Evolutionary conservation across 495 filamentous ascomycete genomes (phyloP).

Genomic region (Aspergillus coremiiformis): DNA sequence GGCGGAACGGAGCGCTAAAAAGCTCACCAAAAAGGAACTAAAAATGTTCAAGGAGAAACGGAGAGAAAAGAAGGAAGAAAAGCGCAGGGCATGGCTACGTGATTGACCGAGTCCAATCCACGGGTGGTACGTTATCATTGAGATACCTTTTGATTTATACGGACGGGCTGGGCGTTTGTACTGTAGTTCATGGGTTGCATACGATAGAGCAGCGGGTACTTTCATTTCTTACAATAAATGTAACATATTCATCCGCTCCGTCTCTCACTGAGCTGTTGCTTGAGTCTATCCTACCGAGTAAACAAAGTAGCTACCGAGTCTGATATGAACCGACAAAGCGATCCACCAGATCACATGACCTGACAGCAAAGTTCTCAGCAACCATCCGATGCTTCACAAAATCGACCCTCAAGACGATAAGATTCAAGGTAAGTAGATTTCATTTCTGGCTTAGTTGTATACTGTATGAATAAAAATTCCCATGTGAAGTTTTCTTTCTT

Average conservation of each 20-base stretch:
- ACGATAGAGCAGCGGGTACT: constrained; percentile 3
- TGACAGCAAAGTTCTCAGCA: constrained; percentile 2
- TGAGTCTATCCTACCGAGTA: neutral
- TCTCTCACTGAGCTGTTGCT: neutral
- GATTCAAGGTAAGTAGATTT: neutral
- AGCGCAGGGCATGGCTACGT: constrained; percentile 80
- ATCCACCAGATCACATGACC: constrained; percentile 6
- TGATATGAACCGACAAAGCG: neutral
- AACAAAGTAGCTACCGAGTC: neutral
- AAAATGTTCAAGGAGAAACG: constrained; percentile 69
- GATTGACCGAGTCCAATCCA: constrained; percentile 48
- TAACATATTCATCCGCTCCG: constrained; percentile 4
- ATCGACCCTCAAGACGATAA: neutral
- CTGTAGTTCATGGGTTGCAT: constrained; percentile 5
- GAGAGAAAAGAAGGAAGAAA: constrained; percentile 87
- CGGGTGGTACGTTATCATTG: constrained; percentile 5
- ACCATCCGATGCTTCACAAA: neutral
- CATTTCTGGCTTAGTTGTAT: neutral
- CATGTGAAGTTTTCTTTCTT: too few relatives aligned
- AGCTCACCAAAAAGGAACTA: constrained; percentile 75
- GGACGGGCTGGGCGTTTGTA: constrained; percentile 6
- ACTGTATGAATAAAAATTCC: neutral
- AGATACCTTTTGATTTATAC: constrained; percentile 11
- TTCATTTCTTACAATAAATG: neutral
- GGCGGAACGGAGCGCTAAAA: constrained; percentile 83